Base-by-base conservation (phyloP, 2,329 filamentous ascomycete genomes). In the Monilinia laxa region DNA sequence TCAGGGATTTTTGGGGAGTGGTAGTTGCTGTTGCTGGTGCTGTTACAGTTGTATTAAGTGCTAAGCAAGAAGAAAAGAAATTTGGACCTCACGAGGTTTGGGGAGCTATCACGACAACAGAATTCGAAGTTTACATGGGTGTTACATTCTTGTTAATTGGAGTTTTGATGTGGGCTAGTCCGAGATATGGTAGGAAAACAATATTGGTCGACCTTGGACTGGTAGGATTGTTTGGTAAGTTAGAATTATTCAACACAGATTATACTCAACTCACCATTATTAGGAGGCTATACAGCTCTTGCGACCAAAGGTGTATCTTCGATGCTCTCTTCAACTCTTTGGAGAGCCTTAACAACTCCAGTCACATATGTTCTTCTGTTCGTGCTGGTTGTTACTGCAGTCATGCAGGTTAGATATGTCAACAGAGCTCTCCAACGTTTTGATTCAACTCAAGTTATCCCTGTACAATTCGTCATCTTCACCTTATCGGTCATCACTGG, bases 391-490 rank as follows among this genome's bases (percentile, higher is more conserved):
- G 85, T 82, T 56, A 98, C 94, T 1, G 95, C 95, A 9, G 82
- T 99, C 68, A 93, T 98, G 90, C 95, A 99, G 79, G 94, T 99
- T 73, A 94, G 92, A 76, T 99, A 98, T 76, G 86, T 99, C 76
- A 99, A 98, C 80, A 91, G 87, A 62, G 89, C 90, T 1, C 82
- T 99, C 63, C 93, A 97, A 77, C 88, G 91, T 57, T 99, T 98
- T 80, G 92, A 97, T 78, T 97, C 95, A 9, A 99, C 95, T 0
- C 93, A 97, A 77, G 95, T 99, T 72, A 99, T 99, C 70, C 95
- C 95, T 0, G 95, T 95, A 18, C 95, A 99, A 75, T 99, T 99
- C 73, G 95, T 99, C 60, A 86, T 96, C 70, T 99, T 99, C 77
- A 99, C 95, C 0, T 83, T 99, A 10, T 96, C 91, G 7, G 95